Percentiles rank a stretch among this genome's conserved stretches.
These are phyloP conservation scores for Leishmania mexicana DNA, from an alignment of 208 protist species.

Conservation along the genomic window DNA sequence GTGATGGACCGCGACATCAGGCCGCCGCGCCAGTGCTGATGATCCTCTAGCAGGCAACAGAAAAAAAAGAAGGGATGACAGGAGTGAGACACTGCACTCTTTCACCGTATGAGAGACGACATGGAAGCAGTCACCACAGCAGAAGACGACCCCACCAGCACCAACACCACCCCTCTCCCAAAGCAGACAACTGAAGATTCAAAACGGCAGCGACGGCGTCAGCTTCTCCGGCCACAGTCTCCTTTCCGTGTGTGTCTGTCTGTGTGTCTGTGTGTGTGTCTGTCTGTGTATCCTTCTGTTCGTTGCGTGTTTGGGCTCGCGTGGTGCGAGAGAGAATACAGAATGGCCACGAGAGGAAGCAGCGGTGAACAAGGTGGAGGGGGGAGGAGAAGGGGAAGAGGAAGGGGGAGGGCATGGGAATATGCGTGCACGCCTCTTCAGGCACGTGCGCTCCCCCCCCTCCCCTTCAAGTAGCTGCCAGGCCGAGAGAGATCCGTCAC, in stretches of 20 bases:
- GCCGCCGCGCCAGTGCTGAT: background rate
- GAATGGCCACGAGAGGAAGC: background rate
- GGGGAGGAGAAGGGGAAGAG: too few relatives aligned
- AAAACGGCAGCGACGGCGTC: background rate
- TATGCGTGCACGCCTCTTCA: too few relatives aligned
- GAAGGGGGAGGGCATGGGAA: too few relatives aligned
- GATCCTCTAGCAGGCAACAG: conserved; percentile 2
- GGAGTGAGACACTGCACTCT: background rate
- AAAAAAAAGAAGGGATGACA: background rate
- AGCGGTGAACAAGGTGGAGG: background rate
- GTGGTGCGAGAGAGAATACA: background rate
- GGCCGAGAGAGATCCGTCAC: background rate
- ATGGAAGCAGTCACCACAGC: background rate
- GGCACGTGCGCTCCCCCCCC: background rate
- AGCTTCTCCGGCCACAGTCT: background rate
- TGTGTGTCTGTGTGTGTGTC: background rate
- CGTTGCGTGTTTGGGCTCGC: background rate
- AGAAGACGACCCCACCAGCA: background rate
- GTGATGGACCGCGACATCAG: conserved; percentile 27
- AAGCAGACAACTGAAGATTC: too few relatives aligned
- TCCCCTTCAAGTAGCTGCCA: background rate
- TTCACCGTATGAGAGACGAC: background rate
- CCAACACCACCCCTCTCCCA: too few relatives aligned
- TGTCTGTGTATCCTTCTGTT: background rate
- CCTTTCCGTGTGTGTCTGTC: background rate